Base-by-base conservation (phyloP, 2,329 filamentous ascomycete genomes). In the Cadophora malorum region DNA sequence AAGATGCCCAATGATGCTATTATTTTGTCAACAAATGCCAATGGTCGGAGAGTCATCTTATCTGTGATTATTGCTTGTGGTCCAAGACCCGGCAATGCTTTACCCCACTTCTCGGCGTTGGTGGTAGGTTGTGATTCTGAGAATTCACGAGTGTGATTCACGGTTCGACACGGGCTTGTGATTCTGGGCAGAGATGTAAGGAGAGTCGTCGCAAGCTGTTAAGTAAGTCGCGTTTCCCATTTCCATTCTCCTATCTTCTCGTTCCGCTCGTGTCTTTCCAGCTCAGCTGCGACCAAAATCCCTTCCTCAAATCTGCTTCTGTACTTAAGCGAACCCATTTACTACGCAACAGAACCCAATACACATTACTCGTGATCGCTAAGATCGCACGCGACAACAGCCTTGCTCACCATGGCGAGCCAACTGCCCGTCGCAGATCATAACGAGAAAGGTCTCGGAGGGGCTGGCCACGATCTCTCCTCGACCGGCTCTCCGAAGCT, bases 81-180 rank as follows among this genome's bases (percentile, higher is more conserved):
- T 0, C 14, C 50, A 53, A 53, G 25, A 16, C 25, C 6, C 31
- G 50, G 25, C 50, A 53, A 21, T 21, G 6, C 23, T 31, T 53
- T 53, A 53, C 50, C 50, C 50, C 50, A 53, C 50, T 53, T 53
- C 50, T 53, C 50, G 50, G 50, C 50, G 25, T 31, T 45, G 41
- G 16, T 19, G 1, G 10, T 45, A 19, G 41, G 12, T 45, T 23
- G 25, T 53, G 14, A 28, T 53, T 16, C 50, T 53, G 50, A 25
- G 19, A 31, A 3, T 31, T 16, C 1, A 16, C 23, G 19, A 31
- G 4, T 6, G 25, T 31, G 23, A 14, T 8, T 19, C 50, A 53
- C 50, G 50, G 25, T 53, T 53, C 50, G 8, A 53, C 25, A 8
- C 50, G 50, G 50, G 50, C 50, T 53, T 53, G 25, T 25, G 50